Evolutionary conservation across 1,139 yeast species (phyloP).

Genomic region (Scheffersomyces cryptocercus): DNA sequence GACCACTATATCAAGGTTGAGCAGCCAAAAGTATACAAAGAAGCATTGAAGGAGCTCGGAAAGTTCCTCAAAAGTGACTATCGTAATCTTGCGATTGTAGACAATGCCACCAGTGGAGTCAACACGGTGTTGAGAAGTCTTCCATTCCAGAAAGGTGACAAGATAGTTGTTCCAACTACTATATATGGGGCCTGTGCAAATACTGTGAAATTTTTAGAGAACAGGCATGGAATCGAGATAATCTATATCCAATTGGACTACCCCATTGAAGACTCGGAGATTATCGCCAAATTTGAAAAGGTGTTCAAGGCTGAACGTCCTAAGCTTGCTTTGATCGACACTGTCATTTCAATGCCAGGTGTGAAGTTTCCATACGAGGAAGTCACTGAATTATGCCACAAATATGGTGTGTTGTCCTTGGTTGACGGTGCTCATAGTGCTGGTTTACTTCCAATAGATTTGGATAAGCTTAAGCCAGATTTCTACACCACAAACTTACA

Average conservation of each 20-base stretch:
- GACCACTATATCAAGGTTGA: conserved; percentile 37
- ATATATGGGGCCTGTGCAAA: conserved; percentile 61
- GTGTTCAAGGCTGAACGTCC: conserved; percentile 22
- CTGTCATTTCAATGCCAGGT: conserved; percentile 67
- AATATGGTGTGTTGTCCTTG: conserved; percentile 51
- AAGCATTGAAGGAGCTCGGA: conserved; percentile 35
- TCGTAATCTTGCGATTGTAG: conserved; percentile 48
- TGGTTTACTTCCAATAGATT: conserved; percentile 54
- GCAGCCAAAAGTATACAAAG: conserved; percentile 23
- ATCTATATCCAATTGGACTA: conserved; percentile 47
- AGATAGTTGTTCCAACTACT: conserved; percentile 51
- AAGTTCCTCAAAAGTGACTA: conserved; percentile 44
- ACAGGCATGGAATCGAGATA: conserved; percentile 42
- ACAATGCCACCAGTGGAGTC: conserved; percentile 64
- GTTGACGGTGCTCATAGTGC: conserved; percentile 76
- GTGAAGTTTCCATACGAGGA: conserved; percentile 56
- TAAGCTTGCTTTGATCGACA: conserved; percentile 57
- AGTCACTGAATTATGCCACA: conserved; percentile 47
- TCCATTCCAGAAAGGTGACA: conserved; percentile 57
- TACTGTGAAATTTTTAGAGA: conserved; percentile 49
- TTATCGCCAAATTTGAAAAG: conserved; percentile 41
- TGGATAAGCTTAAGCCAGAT: conserved; percentile 54
- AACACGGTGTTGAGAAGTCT: conserved; percentile 59
- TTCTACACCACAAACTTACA: conserved; percentile 65
- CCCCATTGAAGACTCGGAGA: conserved; percentile 51